Conservation (phyloP, 345 rosid species). For the Citrus mangshanensis region DNA sequence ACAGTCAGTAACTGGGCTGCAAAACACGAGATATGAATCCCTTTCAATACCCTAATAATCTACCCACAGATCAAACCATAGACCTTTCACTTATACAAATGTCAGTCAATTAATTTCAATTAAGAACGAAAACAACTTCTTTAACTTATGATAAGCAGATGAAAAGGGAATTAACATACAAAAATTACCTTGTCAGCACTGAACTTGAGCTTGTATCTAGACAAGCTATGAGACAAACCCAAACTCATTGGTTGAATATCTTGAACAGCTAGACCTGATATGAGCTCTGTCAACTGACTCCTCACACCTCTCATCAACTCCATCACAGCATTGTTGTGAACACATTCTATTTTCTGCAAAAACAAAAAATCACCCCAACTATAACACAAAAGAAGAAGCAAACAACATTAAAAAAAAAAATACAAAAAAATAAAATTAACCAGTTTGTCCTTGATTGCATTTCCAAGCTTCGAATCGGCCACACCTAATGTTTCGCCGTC, state of each 20-base stretch:
- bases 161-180: background rate
- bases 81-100: background rate
- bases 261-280: constrained; percentile 67
- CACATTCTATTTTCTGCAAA: constrained; percentile 83
- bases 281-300: constrained; percentile 82
- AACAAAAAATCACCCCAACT: constrained; percentile 11
- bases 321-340: constrained; percentile 87
- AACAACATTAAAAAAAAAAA: background rate
- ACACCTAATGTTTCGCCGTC: constrained; percentile 67
- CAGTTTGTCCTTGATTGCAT: constrained; percentile 84
- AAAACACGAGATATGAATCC: background rate
- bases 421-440: constrained; percentile 30
- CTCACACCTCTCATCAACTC: constrained; percentile 87
- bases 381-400: constrained; percentile 1
- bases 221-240: constrained; percentile 90
- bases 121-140: background rate
- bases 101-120: background rate
- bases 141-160: no score
- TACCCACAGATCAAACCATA: background rate
- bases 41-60: no score
- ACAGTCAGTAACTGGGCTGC: background rate
- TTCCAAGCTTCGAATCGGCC: constrained; percentile 94
- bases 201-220: constrained; percentile 88
- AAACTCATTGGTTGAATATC: constrained; percentile 95
- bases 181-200: constrained; percentile 86